Base-by-base conservation (phyloP, 2,329 filamentous ascomycete genomes). In the Aspergillus sp. region DNA sequence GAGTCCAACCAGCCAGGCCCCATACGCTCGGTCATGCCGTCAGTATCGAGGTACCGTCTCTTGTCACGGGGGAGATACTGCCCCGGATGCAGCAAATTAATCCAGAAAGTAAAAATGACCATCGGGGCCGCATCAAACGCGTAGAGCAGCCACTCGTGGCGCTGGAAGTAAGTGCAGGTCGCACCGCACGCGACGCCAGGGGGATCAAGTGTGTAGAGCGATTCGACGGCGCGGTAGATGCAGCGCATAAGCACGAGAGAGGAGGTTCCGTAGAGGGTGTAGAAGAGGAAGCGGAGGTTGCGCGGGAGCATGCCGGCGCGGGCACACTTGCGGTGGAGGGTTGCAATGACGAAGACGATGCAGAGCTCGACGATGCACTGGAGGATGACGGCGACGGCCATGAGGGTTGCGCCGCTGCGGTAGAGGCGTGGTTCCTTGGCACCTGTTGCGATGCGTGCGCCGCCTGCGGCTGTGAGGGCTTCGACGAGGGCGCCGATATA, bases 401-500 rank as follows among this genome's bases (percentile, higher is more conserved):
- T 47, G 8, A 57, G 50, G 7, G 55, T 54, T 19, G 45, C 51
- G n/a, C 55, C 55, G 33, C 45, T 58, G 7, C 47, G 33, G 14
- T 58, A 58, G 14, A 21, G 45, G 31, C 35, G 40, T 6, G 40
- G 17, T 12, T 54, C 45, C n/a, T 23, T 41, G 4, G 46, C 45
- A 27, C 45, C 46, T 2, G 56, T 54, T 2, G 56, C 51, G 33
- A 55, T 37, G 8, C 50, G 56, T 2, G 55, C 55, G 4, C 43
- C 55, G 15, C 55, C 55, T 1, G 55, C 55, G 1, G 51, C 56
- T 6, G 39, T 58, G 40, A 58, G 56, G n/a, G 44, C 44, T 23
- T 58, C 56, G 45, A 58, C 50, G 27, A 58, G 14, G 21, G 51
- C 40, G 6, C 56, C 56, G 31, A 58, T 43, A 31, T 58, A 58